Evolutionary conservation across 257 asterid genomes (phyloP), one percentile per base, ranked within the genome.

Genomic region (Haberlea rhodopensis): DNA sequence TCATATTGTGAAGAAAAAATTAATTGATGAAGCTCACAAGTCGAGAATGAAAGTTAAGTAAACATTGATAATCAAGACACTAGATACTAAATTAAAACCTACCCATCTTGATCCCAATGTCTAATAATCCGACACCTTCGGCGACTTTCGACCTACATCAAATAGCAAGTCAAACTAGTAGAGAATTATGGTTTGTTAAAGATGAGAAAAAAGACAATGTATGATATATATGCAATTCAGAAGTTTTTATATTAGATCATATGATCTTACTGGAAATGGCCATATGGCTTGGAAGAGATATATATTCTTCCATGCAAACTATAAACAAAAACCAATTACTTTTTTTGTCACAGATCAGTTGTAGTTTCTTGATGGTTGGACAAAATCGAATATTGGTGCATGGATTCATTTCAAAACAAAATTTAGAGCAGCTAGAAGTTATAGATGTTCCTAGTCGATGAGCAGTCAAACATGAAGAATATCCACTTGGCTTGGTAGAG

Each of bases 71-170:
- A 32, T 20, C 53, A 22, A 62, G 45, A 61, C 53, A 59, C 72
- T 31, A 60, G 32, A 15, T 32, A 64, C 26, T 11, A 51, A 70
- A 11, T 18, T n/a, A 45, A 67, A 66, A 68, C 79, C 84, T 73
- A 92, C 99, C 99, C 97, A 48, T 94, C 99, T 80, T 94, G 99
- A 77, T 81, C 94, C 97, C 97, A 87, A 73, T 81, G 75, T 24
- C 70, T 96, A 72, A 84, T 51, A 37, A 89, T 83, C 65, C 74
- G 87, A 70, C 94, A 94, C 86, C 99, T 86, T 54, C 96, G 75
- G 46, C 95, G 91, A 74, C 99, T 86, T 82, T 94, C 92, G 73
- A 90, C 85, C 99, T 94, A 86, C 82, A 51, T 22, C 63, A 25
- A 68, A 48, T 58, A 69, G 62, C 66, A 70, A 40, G 40, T 70